Conservation (phyloP, 768 basidiomycete species). For the Infundibulicybe gibba region DNA sequence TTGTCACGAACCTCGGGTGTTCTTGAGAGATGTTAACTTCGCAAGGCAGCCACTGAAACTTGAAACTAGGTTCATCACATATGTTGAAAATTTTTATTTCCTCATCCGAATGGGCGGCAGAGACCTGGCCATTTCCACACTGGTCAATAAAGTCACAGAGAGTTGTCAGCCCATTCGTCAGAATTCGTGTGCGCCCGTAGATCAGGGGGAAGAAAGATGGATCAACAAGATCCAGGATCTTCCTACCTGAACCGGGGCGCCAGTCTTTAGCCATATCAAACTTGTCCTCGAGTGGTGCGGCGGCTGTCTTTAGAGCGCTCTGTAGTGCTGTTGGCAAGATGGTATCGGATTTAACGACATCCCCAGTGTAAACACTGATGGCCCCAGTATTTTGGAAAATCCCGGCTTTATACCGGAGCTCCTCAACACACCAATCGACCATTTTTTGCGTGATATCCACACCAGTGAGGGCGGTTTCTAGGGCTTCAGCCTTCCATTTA, state of each 20-base stretch:
- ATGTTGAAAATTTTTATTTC: no score
- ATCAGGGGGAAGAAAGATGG: constrained; percentile 14
- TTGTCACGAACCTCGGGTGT: constrained; percentile 4
- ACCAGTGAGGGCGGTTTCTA: not conserved
- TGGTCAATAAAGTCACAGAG: constrained; percentile 10
- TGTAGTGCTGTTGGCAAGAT: constrained; percentile 14
- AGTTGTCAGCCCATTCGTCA: constrained; percentile 1
- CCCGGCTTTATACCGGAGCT: constrained; percentile 14
- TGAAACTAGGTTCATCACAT: constrained; percentile 12
- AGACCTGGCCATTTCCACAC: no score
- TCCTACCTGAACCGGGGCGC: constrained; percentile 34
- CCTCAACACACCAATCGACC: constrained; percentile 14
- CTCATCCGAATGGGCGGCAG: no score
- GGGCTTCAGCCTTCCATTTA: constrained; percentile 14
- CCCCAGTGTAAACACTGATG: constrained; percentile 3
- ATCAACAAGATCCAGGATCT: constrained; percentile 32
- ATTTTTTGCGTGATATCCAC: constrained; percentile 8
- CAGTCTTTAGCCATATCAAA: constrained; percentile 31
- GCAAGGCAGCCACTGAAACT: no score
- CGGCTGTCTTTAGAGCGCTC: constrained; percentile 11
- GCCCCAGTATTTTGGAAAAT: constrained; percentile 7
- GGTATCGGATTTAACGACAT: constrained; percentile 17
- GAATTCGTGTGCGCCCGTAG: constrained; percentile 21
- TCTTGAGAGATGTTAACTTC: not conserved
- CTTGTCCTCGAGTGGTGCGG: constrained; percentile 25